Conservation (phyloP, 2,329 filamentous ascomycete genomes). For the Drechslera avenae region DNA sequence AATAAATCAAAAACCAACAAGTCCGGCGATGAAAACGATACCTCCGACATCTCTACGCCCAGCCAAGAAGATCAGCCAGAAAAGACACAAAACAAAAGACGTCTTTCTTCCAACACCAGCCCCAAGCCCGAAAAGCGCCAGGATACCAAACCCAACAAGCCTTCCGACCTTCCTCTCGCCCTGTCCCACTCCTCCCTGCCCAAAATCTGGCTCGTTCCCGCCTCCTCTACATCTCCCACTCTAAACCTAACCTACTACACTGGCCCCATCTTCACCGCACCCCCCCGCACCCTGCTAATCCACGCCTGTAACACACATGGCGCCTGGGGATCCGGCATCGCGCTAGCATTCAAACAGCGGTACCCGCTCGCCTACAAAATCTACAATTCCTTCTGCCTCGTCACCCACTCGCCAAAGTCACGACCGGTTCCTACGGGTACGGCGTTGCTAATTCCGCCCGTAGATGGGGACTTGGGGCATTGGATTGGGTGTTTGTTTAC, state of each 20-base stretch:
- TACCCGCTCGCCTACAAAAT: conserved; percentile 58
- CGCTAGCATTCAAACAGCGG: conserved; percentile 54
- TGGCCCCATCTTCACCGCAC: conserved; percentile 61
- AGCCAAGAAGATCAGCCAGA: background rate
- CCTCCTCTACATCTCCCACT: background rate
- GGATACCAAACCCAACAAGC: background rate
- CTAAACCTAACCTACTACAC: conserved; percentile 29
- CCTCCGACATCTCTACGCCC: background rate
- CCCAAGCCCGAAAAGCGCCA: conserved; percentile 1
- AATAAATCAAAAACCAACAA: background rate
- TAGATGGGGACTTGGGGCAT: conserved; percentile 48
- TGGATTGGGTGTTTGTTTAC: conserved; percentile 67
- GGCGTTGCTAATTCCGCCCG: conserved; percentile 60
- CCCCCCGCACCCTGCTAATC: conserved; percentile 57
- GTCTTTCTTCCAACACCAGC: background rate
- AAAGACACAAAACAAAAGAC: conserved; percentile 5
- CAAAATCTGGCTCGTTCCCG: background rate
- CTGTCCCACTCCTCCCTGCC: conserved; percentile 20
- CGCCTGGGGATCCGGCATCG: conserved; percentile 64
- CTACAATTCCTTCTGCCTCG: conserved; percentile 56
- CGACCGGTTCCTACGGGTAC: conserved; percentile 51
- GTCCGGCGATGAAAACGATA: background rate
- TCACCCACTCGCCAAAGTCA: conserved; percentile 23
- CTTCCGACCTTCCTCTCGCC: background rate
- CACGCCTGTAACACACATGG: conserved; percentile 66